A percentile compares a stretch with the other conserved stretches of the same genome.
These are phyloP conservation scores for Paspalum vaginatum DNA, from an alignment of 176 grass and related monocot species.

Conservation along the genomic window DNA sequence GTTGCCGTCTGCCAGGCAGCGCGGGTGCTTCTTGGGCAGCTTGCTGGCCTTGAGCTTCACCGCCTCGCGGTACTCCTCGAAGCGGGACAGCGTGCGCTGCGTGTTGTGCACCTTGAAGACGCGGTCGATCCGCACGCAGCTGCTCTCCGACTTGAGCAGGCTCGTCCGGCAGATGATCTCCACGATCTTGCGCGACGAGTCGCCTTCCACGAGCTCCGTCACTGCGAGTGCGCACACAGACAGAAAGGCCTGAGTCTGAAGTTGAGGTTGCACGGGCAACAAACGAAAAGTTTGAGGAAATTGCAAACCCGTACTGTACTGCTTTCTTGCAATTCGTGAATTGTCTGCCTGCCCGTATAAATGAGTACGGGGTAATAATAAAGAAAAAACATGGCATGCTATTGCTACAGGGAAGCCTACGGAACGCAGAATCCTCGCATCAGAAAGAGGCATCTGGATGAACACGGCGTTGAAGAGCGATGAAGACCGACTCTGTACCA, in stretches of 20 bases:
- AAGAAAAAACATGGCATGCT: slow-evolving; percentile 3
- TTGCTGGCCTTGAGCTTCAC: slow-evolving; percentile 85
- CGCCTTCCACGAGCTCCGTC: slow-evolving; percentile 91
- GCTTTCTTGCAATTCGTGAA: no score
- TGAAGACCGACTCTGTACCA: slow-evolving; percentile 5
- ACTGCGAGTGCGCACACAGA: slow-evolving; percentile 35
- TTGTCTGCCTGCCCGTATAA: background rate
- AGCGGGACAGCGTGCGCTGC: slow-evolving; percentile 80
- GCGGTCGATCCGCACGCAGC: slow-evolving; percentile 74
- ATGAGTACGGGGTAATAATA: background rate
- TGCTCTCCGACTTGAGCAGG: slow-evolving; percentile 87
- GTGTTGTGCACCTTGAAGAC: slow-evolving; percentile 99
- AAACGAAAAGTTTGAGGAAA: background rate
- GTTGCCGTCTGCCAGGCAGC: slow-evolving; percentile 89
- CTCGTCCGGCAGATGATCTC: slow-evolving; percentile 97
- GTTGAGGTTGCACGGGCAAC: background rate
- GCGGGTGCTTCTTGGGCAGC: slow-evolving; percentile 88
- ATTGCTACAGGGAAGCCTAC: background rate
- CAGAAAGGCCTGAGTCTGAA: no score
- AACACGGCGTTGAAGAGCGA: slow-evolving; percentile 27
- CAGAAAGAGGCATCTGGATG: slow-evolving; percentile 27
- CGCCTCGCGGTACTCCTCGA: slow-evolving; percentile 91
- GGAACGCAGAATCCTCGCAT: slow-evolving; percentile 35
- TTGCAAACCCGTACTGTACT: background rate
- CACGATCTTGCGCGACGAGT: slow-evolving; percentile 95